Percentiles rank a stretch among this genome's conserved stretches.
Conservation (phyloP, 768 basidiomycete genomes). For the Tricholoma terreum region DNA sequence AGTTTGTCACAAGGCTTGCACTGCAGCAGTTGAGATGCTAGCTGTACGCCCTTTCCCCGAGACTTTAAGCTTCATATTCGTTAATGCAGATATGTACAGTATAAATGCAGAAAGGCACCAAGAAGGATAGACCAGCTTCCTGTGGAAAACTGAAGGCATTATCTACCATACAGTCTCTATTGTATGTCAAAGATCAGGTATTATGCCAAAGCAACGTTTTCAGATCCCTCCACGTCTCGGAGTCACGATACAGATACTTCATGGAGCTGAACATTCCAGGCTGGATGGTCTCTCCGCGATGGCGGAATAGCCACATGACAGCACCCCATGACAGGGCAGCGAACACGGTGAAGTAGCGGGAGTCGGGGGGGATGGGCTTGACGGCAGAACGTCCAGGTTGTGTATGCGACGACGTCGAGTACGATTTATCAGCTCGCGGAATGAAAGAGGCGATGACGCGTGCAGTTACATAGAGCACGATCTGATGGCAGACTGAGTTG, state of each 20-base stretch:
- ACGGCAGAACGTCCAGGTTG: slow-evolving; percentile 40
- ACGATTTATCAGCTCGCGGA: slow-evolving; percentile 65
- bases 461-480: slow-evolving; percentile 94
- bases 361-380: slow-evolving; percentile 79
- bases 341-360: slow-evolving; percentile 81
- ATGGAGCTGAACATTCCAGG: slow-evolving; percentile 97
- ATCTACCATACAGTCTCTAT: slow-evolving; percentile 10
- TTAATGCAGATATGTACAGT: slow-evolving; percentile 35
- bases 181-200: slow-evolving; percentile 41
- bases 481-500: slow-evolving; percentile 47
- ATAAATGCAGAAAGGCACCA: slow-evolving; percentile 58
- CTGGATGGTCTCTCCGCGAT: slow-evolving; percentile 87
- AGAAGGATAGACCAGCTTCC: slow-evolving; percentile 49
- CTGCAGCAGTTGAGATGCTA: slow-evolving; percentile 67
- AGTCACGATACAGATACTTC: slow-evolving; percentile 94
- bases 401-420: slow-evolving; percentile 43
- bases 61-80: neutral
- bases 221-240: slow-evolving; percentile 79
- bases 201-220: slow-evolving; percentile 92
- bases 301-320: slow-evolving; percentile 94
- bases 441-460: slow-evolving; percentile 90
- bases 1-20: slow-evolving; percentile 56
- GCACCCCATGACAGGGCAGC: slow-evolving; percentile 91
- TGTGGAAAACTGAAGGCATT: slow-evolving; percentile 15
- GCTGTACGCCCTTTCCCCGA: slow-evolving; percentile 39